Base-by-base conservation (phyloP, 148 eudicot genomes). In the Mesembryanthemum crystallinum region DNA sequence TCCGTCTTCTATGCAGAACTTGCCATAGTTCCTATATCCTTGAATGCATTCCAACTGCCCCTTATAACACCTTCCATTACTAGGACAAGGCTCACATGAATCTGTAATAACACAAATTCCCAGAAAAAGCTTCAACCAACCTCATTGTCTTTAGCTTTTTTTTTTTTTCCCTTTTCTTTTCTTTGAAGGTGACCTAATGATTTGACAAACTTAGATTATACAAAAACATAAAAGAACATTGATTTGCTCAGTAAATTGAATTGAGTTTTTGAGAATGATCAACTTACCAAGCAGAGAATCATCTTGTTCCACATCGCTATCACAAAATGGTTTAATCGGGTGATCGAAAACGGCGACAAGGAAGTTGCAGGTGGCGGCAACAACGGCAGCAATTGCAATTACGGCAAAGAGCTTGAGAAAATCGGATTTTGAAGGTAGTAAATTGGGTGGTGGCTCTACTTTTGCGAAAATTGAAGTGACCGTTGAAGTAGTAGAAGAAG, bases 21-120 rank as follows among this genome's bases (percentile, higher is more conserved):
- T 92, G 73, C 97, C 94, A 61, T 78, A 83, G 78, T 81, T 88
- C 78, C 83, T 81, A 76, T 89, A 95, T 75, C 97, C 98, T 73
- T 59, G 77, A 35, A 12, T 73, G 84, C 98, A 95, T 78, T 88
- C 90, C 83, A 95, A 80, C 78, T 88, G 84, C 64, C 98, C 98
- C 42, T 86, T 82, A 58, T 74, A 74, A 80, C 98, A 95, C 69
- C 76, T 81, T 60, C 96, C 98, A 85, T 92, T 75, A 73, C 79
- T 82, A 62, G 98, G 98, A 81, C 98, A 95, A 81, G 92, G 96
- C 75, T 88, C 88, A 75, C 98, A 95, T 45, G 82, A 60, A 83
- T 88, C 98, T 95, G 84, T 70, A 85, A 77, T 35, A 47, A 67
- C n/a, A 73, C 42, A 42, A 49, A 66, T 57, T 73, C 25, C 29